Conservation (phyloP, 495 filamentous ascomycete genomes). For the Aspergillus coremiiformis region DNA sequence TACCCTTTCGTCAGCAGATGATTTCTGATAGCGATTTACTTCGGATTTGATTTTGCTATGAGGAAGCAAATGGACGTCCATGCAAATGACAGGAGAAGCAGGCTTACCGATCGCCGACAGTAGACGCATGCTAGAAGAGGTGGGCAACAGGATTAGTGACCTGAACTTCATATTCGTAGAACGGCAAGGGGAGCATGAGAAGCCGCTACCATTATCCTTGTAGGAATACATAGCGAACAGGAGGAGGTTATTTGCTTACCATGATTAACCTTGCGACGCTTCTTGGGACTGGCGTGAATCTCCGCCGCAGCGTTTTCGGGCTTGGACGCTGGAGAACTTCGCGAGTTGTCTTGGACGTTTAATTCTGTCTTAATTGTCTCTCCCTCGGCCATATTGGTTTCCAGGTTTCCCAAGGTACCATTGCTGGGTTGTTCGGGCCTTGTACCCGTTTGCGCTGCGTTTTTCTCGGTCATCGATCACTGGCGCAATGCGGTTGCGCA, state of each 20-base stretch:
- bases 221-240: slow-evolving; percentile 22
- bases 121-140: slow-evolving; percentile 85
- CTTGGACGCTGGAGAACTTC: slow-evolving; percentile 29
- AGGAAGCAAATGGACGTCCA: neutral
- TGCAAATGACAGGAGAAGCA: slow-evolving; percentile 9
- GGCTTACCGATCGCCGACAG: slow-evolving; percentile 95
- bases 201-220: slow-evolving; percentile 24
- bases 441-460: slow-evolving; percentile 21
- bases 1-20: slow-evolving; percentile 29
- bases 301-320: slow-evolving; percentile 29
- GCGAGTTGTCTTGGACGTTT: slow-evolving; percentile 27
- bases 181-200: slow-evolving; percentile 23
- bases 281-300: slow-evolving; percentile 65
- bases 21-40: slow-evolving; percentile 2
- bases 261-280: slow-evolving; percentile 99
- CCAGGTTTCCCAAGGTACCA: slow-evolving; percentile 12
- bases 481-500: slow-evolving; percentile 28
- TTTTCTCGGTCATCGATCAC: slow-evolving; percentile 37
- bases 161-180: slow-evolving; percentile 20
- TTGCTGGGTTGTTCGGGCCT: slow-evolving; percentile 21
- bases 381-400: slow-evolving; percentile 3
- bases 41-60: neutral
- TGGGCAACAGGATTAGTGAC: slow-evolving; percentile 23
- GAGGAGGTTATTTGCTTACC: slow-evolving; percentile 55
- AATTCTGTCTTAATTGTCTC: slow-evolving; percentile 22